A percentile compares a stretch with the other conserved stretches of the same genome.
These are phyloP conservation scores for Lachancea thermotolerans DNA, from an alignment of 805 yeast genomes.

Conservation along the genomic window DNA sequence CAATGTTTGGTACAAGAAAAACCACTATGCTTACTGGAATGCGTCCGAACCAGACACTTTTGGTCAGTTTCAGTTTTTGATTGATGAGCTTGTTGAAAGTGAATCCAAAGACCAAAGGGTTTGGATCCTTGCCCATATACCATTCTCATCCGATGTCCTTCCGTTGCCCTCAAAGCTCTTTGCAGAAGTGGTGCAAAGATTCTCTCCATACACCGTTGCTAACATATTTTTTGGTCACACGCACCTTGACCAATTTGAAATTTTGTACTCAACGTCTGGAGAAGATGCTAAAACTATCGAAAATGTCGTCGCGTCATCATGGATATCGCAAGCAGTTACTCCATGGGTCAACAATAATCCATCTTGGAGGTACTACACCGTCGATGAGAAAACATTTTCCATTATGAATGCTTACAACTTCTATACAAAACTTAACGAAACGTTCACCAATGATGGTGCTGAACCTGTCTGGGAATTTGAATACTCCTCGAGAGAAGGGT, in stretches of 20 bases:
- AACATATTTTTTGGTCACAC: slow-evolving; percentile 67
- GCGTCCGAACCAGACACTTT: slow-evolving; percentile 52
- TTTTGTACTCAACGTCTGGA: slow-evolving; percentile 46
- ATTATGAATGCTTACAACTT: slow-evolving; percentile 54
- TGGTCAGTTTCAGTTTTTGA: slow-evolving; percentile 55
- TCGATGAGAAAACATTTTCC: slow-evolving; percentile 53
- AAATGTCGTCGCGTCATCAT: slow-evolving; percentile 48
- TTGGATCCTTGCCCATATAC: slow-evolving; percentile 70
- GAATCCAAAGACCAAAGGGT: slow-evolving; percentile 55
- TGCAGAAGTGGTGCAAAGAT: slow-evolving; percentile 53
- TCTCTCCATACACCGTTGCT: slow-evolving; percentile 62
- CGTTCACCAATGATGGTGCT: slow-evolving; percentile 44
- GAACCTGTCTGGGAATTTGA: slow-evolving; percentile 60
- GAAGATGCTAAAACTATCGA: slow-evolving; percentile 36
- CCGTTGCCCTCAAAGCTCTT: slow-evolving; percentile 56
- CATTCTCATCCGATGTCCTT: slow-evolving; percentile 51
- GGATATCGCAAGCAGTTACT: slow-evolving; percentile 62
- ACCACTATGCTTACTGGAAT: slow-evolving; percentile 49
- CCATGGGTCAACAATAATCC: slow-evolving; percentile 58
- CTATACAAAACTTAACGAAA: slow-evolving; percentile 53
- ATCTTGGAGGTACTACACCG: slow-evolving; percentile 65
- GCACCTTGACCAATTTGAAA: slow-evolving; percentile 59
- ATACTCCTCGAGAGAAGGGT: slow-evolving; percentile 57
- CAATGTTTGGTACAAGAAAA: slow-evolving; percentile 59
- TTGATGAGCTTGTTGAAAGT: slow-evolving; percentile 54